Percentiles rank a stretch among this genome's conserved stretches.
These are phyloP conservation scores for Fusarium abutilonis DNA, from an alignment of 2,329 filamentous ascomycete genomes.

Conservation along the genomic window DNA sequence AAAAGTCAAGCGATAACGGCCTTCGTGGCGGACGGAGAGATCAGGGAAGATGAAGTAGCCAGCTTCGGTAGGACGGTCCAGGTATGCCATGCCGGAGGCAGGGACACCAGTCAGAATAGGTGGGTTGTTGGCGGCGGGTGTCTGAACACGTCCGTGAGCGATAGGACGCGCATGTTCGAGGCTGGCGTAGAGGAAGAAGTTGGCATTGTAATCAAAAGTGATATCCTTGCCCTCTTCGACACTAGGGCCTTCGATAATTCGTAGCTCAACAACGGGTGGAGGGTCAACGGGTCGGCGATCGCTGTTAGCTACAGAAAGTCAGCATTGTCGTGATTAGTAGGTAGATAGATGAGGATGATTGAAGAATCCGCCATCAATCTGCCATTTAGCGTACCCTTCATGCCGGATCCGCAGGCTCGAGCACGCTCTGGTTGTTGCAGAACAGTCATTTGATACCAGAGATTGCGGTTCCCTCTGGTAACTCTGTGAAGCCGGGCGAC, in stretches of 20 bases:
- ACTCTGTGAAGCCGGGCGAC: conserved; percentile 59
- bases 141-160: conserved; percentile 79
- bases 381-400: conserved; percentile 76
- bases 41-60: conserved; percentile 99
- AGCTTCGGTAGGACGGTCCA: conserved; percentile 81
- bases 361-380: background rate
- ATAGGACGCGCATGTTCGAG: conserved; percentile 86
- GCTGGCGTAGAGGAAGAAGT: conserved; percentile 96
- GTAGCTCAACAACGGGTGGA: conserved; percentile 91
- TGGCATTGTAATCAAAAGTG: conserved; percentile 93
- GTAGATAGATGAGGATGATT: background rate
- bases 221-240: conserved; percentile 72
- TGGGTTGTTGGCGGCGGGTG: conserved; percentile 72
- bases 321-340: conserved; percentile 14
- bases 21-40: conserved; percentile 93
- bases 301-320: conserved; percentile 51
- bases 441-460: conserved; percentile 85
- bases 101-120: conserved; percentile 94
- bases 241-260: conserved; percentile 78
- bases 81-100: conserved; percentile 93
- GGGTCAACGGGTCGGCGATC: conserved; percentile 94
- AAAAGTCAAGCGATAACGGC: conserved; percentile 89
- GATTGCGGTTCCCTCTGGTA: conserved; percentile 78
- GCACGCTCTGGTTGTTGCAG: conserved; percentile 95
- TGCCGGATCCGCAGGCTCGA: conserved; percentile 92